Evolutionary conservation across 1,139 yeast genomes (phyloP).

Genomic region (Pichia sp.): DNA sequence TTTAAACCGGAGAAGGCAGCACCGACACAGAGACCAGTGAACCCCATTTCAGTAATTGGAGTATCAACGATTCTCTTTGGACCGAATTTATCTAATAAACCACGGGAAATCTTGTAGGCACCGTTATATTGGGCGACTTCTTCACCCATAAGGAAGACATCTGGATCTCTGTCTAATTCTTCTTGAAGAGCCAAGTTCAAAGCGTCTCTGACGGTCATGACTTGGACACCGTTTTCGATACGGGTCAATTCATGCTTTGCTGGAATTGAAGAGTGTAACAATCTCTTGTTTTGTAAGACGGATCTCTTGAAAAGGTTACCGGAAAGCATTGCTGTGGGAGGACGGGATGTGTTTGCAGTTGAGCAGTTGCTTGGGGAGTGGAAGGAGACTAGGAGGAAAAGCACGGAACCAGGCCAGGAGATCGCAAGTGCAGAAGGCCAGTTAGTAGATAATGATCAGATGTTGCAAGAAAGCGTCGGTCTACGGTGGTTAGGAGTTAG

Average conservation of each 20-base stretch:
- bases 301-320: not conserved
- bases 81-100: constrained; percentile 94
- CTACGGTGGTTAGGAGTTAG: too few relatives aligned
- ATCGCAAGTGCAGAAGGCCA: too few relatives aligned
- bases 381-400: too few relatives aligned
- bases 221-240: constrained; percentile 32
- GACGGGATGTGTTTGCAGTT: too few relatives aligned
- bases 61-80: constrained; percentile 96
- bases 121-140: constrained; percentile 99
- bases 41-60: constrained; percentile 99
- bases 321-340: not conserved
- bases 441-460: too few relatives aligned
- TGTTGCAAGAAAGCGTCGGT: too few relatives aligned
- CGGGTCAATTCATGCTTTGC: constrained; percentile 17
- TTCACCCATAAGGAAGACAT: constrained; percentile 95
- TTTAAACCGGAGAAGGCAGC: constrained; percentile 96
- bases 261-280: constrained; percentile 6
- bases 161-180: constrained; percentile 95
- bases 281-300: constrained; percentile 5
- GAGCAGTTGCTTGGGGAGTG: too few relatives aligned
- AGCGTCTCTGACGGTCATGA: constrained; percentile 96
- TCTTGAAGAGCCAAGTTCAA: constrained; percentile 94
- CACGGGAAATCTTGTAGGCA: constrained; percentile 97
- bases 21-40: constrained; percentile 97
- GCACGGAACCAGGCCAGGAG: too few relatives aligned